Conservation (phyloP, 768 basidiomycete genomes). For the Lentinula sp. region DNA sequence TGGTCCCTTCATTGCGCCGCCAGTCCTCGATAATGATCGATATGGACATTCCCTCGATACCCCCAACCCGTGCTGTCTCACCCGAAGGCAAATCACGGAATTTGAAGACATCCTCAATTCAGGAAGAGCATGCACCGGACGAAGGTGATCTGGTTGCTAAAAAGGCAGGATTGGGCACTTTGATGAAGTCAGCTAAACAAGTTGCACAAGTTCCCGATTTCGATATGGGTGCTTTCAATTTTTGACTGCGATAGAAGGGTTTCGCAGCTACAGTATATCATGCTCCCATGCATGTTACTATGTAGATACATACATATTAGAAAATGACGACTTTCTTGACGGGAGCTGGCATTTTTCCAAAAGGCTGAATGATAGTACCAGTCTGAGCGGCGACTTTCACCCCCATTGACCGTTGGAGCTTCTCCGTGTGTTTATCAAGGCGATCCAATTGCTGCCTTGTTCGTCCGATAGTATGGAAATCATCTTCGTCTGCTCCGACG, state of each 20-base stretch:
- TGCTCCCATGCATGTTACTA: no score
- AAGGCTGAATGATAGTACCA: conserved; percentile 26
- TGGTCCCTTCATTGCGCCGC: conserved; percentile 51
- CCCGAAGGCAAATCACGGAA: conserved; percentile 24
- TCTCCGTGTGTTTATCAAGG: conserved; percentile 47
- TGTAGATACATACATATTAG: conserved; percentile 11
- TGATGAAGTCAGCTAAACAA: conserved; percentile 90
- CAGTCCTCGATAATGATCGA: conserved; percentile 81
- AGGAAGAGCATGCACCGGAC: conserved; percentile 28
- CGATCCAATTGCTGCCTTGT: conserved; percentile 52
- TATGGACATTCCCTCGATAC: conserved; percentile 68
- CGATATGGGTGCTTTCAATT: conserved; percentile 68
- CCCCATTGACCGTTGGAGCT: conserved; percentile 31
- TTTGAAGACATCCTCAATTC: conserved; percentile 10
- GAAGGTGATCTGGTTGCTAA: conserved; percentile 57
- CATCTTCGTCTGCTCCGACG: conserved; percentile 90
- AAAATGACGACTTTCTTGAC: conserved; percentile 47
- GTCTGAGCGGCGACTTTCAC: conserved; percentile 40
- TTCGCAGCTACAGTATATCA: neutral
- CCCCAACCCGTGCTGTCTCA: conserved; percentile 51
- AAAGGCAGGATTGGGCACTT: conserved; percentile 70
- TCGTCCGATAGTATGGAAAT: conserved; percentile 81
- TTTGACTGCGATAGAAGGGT: neutral
- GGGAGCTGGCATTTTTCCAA: conserved; percentile 20
- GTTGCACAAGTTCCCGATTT: conserved; percentile 85